phyloP scores from a whole-genome alignment of 2,329 filamentous ascomycete species.

The Botrytis aclada region DNA sequence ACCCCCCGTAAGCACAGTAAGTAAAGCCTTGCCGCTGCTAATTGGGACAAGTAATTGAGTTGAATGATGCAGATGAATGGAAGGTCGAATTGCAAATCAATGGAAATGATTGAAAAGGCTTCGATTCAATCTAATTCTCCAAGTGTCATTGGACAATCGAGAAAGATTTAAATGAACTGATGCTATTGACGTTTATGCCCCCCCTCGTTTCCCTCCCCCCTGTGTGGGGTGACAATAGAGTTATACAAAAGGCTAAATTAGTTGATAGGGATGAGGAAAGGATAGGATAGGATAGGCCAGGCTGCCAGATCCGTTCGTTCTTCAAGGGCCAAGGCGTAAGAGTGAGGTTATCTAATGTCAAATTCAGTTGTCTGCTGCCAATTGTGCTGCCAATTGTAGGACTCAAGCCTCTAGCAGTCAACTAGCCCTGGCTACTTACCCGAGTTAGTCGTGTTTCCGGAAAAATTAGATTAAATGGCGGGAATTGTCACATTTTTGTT shows the following conservation, averaged over 20 bases:
- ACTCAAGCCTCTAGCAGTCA: conserved; percentile 1
- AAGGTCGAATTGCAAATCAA: not conserved
- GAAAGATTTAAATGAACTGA: not conserved
- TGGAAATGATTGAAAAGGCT: not conserved
- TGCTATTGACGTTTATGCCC: conserved; percentile 5
- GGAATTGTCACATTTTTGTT: not conserved
- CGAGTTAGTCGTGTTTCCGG: not conserved
- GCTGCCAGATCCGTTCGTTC: not conserved
- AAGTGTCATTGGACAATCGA: not conserved
- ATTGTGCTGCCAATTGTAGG: not conserved
- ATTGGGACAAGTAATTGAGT: not conserved
- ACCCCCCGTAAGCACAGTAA: not conserved
- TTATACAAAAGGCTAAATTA: not conserved
- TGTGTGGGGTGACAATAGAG: not conserved
- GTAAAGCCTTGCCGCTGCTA: conserved; percentile 3
- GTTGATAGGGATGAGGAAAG: not conserved
- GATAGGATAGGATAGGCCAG: not conserved
- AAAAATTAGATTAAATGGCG: not conserved
- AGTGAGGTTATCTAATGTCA: not conserved
- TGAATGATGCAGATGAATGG: not conserved
- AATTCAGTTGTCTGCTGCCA: not conserved
- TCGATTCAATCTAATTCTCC: conserved; percentile 7
- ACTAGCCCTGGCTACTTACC: not conserved
- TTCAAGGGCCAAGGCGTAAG: not conserved
- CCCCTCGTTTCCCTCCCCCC: not conserved